A percentile compares a stretch with the other conserved stretches of the same genome.
Evolutionary conservation across 2,329 filamentous ascomycete species (phyloP).

Genomic region (Microdochium trichocladiopsis): DNA sequence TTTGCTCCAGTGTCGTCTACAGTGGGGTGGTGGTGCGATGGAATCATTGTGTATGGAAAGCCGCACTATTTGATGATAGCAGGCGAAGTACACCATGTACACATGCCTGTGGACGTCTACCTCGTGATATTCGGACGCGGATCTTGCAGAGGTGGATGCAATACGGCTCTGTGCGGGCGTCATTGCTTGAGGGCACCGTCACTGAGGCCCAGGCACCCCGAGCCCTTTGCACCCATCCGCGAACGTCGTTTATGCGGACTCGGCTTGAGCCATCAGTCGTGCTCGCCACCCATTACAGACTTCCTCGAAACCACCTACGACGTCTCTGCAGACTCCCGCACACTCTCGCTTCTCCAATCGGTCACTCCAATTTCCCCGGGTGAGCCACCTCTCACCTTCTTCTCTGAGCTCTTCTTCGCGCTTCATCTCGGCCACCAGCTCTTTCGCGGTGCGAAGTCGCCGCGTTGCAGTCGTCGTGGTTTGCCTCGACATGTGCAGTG

Average conservation of each 20-base stretch:
- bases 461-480: slow-evolving; percentile 76
- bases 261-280: slow-evolving; percentile 61
- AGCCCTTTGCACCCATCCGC: no score
- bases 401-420: slow-evolving; percentile 77
- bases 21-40: no score
- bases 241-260: slow-evolving; percentile 23
- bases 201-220: no score
- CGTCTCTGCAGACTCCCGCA: slow-evolving; percentile 75
- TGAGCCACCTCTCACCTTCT: slow-evolving; percentile 76
- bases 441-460: slow-evolving; percentile 72
- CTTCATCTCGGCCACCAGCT: slow-evolving; percentile 78
- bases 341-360: slow-evolving; percentile 72
- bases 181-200: no score
- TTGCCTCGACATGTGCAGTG: slow-evolving; percentile 89
- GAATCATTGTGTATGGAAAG: no score
- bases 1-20: no score
- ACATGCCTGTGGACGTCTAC: no score
- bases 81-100: no score
- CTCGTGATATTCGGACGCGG: no score
- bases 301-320: slow-evolving; percentile 87
- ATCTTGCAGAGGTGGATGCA: no score
- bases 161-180: no score
- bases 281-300: slow-evolving; percentile 81
- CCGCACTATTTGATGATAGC: no score
- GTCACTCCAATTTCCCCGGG: slow-evolving; percentile 75